These are phyloP conservation scores for Coemansia sp. DNA, from an alignment of 192 early-diverging fungal genomes.

Conservation along the genomic window DNA sequence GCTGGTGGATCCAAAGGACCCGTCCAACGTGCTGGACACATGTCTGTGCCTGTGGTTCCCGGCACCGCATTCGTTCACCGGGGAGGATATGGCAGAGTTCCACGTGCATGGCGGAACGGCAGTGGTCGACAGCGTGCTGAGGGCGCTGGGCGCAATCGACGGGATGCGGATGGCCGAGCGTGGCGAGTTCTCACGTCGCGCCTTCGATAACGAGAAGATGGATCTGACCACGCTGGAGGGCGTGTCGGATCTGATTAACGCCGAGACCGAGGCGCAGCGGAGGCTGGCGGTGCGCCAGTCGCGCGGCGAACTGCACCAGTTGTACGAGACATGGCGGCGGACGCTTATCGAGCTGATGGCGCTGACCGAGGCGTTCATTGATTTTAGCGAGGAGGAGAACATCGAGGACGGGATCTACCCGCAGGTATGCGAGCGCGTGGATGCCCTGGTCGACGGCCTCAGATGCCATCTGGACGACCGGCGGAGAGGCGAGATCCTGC, in stretches of 20 bases:
- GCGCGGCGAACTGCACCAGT: constrained; percentile 61
- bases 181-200: constrained; percentile 75
- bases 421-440: constrained; percentile 7
- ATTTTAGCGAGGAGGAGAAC: constrained; percentile 80
- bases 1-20: constrained; percentile 36
- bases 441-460: constrained; percentile 20
- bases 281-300: constrained; percentile 67
- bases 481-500: constrained; percentile 69
- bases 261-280: constrained; percentile 76
- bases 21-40: constrained; percentile 57
- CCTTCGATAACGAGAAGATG: constrained; percentile 72
- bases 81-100: constrained; percentile 74
- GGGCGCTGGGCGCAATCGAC: constrained; percentile 50
- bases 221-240: constrained; percentile 75
- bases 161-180: constrained; percentile 66
- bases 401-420: constrained; percentile 67
- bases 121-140: constrained; percentile 60
- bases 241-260: constrained; percentile 71
- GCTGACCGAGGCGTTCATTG: constrained; percentile 68
- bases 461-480: constrained; percentile 59
- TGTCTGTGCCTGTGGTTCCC: constrained; percentile 49
- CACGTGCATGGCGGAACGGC: constrained; percentile 76
- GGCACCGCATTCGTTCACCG: constrained; percentile 66
- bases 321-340: constrained; percentile 67
- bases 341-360: constrained; percentile 62